These are phyloP conservation scores for Neurospora africana DNA, from an alignment of 495 filamentous ascomycete genomes.

Conservation along the genomic window DNA sequence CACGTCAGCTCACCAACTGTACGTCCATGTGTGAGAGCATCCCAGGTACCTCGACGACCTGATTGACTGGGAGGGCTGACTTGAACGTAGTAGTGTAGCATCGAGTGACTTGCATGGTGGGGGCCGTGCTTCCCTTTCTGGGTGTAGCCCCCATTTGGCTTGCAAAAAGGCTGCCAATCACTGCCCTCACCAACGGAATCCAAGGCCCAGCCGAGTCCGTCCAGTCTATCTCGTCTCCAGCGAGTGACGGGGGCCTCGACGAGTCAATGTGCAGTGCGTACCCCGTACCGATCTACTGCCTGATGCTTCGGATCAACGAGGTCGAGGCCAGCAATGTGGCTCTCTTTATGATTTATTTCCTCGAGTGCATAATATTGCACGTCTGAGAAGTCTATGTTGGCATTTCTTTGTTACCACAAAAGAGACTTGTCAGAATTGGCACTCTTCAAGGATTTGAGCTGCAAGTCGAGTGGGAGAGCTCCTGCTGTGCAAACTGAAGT, in stretches of 20 bases:
- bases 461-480: neutral
- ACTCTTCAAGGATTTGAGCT: neutral
- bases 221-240: neutral
- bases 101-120: neutral
- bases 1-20: neutral
- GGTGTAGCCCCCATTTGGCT: neutral
- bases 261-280: neutral
- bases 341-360: neutral
- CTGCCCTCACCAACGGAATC: neutral
- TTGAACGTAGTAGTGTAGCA: neutral
- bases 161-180: neutral
- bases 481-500: neutral
- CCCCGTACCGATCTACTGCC: neutral
- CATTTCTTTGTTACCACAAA: neutral
- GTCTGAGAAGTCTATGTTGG: neutral
- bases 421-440: neutral
- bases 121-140: neutral
- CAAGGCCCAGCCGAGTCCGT: neutral
- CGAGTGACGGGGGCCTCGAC: neutral
- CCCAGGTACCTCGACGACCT: neutral
- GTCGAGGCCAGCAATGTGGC: neutral
- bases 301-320: neutral
- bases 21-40: neutral
- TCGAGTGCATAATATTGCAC: neutral
- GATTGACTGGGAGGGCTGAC: neutral